phyloP scores from a whole-genome alignment of 2,329 filamentous ascomycete species.

The Botrytis sinoallii region DNA sequence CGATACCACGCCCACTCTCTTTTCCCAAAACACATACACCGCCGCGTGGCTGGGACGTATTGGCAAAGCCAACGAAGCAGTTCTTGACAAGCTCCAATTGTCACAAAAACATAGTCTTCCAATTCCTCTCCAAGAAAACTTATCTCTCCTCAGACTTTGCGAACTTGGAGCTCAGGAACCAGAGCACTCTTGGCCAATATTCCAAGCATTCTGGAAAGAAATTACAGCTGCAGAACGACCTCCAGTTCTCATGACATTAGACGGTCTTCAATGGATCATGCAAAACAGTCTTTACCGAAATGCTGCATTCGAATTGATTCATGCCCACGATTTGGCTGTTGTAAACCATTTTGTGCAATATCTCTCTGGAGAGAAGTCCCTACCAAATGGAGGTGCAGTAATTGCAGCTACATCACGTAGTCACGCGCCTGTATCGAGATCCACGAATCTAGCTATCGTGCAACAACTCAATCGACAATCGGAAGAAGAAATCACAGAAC shows the following conservation, averaged over 20 bases:
- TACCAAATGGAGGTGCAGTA: constrained; percentile 74
- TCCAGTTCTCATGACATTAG: constrained; percentile 69
- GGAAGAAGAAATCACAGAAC: constrained; percentile 40
- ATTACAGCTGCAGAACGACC: constrained; percentile 53
- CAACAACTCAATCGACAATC: constrained; percentile 49
- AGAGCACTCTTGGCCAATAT: constrained; percentile 76
- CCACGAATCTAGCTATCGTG: constrained; percentile 65
- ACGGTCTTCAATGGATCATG: constrained; percentile 82
- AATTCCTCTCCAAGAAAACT: constrained; percentile 54
- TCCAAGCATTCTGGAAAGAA: constrained; percentile 78
- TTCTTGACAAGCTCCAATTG: constrained; percentile 55
- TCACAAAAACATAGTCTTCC: constrained; percentile 56
- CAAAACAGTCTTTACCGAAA: constrained; percentile 70
- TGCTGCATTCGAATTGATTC: constrained; percentile 68
- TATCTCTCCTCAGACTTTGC: constrained; percentile 65
- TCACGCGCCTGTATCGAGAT: constrained; percentile 63
- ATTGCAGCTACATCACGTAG: constrained; percentile 71
- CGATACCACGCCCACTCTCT: constrained; percentile 56
- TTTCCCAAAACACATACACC: constrained; percentile 76
- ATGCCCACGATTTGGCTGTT: constrained; percentile 79
- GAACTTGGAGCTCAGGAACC: constrained; percentile 68
- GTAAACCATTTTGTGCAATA: constrained; percentile 72
- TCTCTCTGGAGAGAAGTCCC: constrained; percentile 56
- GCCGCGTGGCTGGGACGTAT: constrained; percentile 72
- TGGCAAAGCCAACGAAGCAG: constrained; percentile 63